These are phyloP conservation scores for Taphrina betulina DNA, from an alignment of 1,139 yeast genomes.

Conservation along the genomic window DNA sequence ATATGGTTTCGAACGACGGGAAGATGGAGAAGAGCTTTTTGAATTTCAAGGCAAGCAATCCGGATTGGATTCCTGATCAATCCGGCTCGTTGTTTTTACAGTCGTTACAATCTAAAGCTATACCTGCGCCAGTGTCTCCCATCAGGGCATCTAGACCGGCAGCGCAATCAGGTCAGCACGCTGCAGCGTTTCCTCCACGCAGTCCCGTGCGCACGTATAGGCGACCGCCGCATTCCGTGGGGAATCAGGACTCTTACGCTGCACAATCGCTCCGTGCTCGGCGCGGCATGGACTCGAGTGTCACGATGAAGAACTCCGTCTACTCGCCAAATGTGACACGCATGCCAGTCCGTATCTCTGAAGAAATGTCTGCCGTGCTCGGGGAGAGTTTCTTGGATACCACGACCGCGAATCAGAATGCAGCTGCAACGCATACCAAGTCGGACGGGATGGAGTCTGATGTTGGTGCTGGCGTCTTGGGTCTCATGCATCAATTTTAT, in stretches of 20 bases:
- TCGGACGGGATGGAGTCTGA: neutral
- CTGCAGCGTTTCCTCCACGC: neutral
- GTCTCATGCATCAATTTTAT: conserved; percentile 31
- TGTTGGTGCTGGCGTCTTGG: conserved; percentile 27
- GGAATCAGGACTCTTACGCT: conserved; percentile 3
- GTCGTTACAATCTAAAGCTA: conserved; percentile 2
- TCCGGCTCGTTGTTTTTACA: conserved; percentile 25
- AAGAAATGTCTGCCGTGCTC: conserved; percentile 9
- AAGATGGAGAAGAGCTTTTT: conserved; percentile 34
- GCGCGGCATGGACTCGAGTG: conserved; percentile 2
- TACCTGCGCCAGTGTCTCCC: neutral
- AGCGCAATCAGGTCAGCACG: neutral
- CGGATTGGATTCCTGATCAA: conserved; percentile 32
- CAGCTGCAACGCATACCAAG: neutral
- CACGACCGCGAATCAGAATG: neutral
- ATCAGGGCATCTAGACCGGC: neutral
- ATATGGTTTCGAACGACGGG: conserved; percentile 5
- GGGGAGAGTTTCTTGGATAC: conserved; percentile 16
- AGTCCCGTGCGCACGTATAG: conserved; percentile 6
- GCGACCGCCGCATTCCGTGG: neutral
- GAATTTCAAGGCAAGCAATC: conserved; percentile 32
- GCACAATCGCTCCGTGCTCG: conserved; percentile 18
- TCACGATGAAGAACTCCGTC: neutral
- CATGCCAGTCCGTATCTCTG: neutral
- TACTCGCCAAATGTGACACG: conserved; percentile 14